Base-by-base conservation (phyloP, 129 eudicot genomes). In the Mikania micrantha region DNA sequence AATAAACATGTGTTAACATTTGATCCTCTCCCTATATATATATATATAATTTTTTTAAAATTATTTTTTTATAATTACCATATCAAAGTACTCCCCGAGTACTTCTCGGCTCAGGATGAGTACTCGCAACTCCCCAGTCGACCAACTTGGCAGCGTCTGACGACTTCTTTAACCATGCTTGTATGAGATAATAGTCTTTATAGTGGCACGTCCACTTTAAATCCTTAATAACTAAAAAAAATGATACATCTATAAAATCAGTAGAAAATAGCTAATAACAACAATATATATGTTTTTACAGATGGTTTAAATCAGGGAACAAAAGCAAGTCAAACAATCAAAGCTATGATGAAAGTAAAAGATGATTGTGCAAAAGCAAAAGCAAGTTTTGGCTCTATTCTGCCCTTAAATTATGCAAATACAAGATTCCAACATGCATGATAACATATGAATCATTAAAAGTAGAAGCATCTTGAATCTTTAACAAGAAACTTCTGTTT, bases 391-490 rank as follows among this genome's bases (percentile, higher is more conserved):
- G 62, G 62, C 13, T 24, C 20, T 53, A 52, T 50, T 58, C 50
- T 24, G 4, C 3, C 41, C 73, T 49, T 60, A 67, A 76, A 60
- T 76, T 50, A 60, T 68, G 80, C 65, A 50, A 67, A 67, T 45
- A 58, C 60, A 58, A 31, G 54, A 67, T 69, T 76, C 75, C 70
- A 76, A 76, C 75, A 76, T 59, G 15, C 50, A 68, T 60, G 54
- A 48, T 60, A 41, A 68, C 7, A 25, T 16, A 70, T 57, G 66
- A 22, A 35, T 68, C 38, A 49, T 50, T 61, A 44, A 59, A 71
- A 54, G 64, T 54, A 74, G 64, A 36, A 69, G 54, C 75, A 76
- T 76, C 70, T 76, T 68, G 56, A 76, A 76, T 68, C 75, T 47
- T 68, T 76, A 49, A 24, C 58, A 31, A 48, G 7, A 67, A 68